phyloP scores from a whole-genome alignment of 495 filamentous ascomycete genomes.

The Glutinoglossum americanum region DNA sequence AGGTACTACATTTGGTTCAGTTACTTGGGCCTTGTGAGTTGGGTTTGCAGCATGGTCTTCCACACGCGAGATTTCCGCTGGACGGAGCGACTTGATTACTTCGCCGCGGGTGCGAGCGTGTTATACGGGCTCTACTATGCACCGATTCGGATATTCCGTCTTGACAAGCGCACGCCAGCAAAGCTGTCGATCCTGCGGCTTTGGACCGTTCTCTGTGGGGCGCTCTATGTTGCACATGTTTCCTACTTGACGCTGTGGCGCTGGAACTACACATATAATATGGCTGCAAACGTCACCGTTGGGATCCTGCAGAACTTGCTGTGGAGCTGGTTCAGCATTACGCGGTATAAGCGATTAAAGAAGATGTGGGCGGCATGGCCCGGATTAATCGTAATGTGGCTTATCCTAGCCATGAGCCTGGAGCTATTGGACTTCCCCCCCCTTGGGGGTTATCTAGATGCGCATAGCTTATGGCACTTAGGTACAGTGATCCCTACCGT shows the following conservation, averaged over 20 bases:
- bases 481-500: conserved; percentile 76
- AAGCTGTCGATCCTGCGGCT: conserved; percentile 37
- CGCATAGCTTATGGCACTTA: conserved; percentile 90
- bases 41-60: conserved; percentile 77
- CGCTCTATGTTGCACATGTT: conserved; percentile 56
- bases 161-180: conserved; percentile 38
- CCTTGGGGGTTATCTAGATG: conserved; percentile 62
- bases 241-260: conserved; percentile 62
- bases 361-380: conserved; percentile 76
- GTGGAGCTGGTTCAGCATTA: conserved; percentile 69
- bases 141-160: conserved; percentile 55
- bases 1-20: conserved; percentile 64
- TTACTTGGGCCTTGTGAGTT: conserved; percentile 61
- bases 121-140: conserved; percentile 79
- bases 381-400: conserved; percentile 78
- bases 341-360: conserved; percentile 43
- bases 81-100: conserved; percentile 93
- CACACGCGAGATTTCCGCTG: conserved; percentile 66
- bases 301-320: conserved; percentile 63
- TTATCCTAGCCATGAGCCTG: conserved; percentile 82
- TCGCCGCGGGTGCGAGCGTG: conserved; percentile 76
- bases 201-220: conserved; percentile 54
- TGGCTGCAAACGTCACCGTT: conserved; percentile 75
- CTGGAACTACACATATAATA: conserved; percentile 96
- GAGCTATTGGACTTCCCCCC: conserved; percentile 90